Conservation (phyloP, 768 basidiomycete genomes). For the Russula sp. region DNA sequence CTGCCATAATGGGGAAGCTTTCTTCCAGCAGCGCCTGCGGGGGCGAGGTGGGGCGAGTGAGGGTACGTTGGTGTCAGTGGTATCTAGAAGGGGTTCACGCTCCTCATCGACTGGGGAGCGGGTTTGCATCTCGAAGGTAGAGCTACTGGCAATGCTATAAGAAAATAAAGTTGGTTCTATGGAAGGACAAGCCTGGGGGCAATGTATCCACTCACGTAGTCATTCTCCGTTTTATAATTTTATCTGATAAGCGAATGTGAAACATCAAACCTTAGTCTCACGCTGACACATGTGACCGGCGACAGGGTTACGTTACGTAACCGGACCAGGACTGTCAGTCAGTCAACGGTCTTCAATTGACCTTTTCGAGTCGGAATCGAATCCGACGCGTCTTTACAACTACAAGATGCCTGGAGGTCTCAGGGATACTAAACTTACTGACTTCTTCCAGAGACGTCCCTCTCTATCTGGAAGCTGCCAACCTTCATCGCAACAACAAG, state of each 20-base stretch:
- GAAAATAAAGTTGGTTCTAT: background rate
- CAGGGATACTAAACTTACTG: slow-evolving; percentile 17
- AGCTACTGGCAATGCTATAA: background rate
- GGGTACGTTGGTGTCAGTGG: background rate
- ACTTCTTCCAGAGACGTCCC: slow-evolving; percentile 14
- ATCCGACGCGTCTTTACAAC: slow-evolving; percentile 4
- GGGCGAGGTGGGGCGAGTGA: background rate
- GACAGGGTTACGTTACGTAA: no score
- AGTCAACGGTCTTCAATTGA: no score
- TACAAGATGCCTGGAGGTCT: slow-evolving; percentile 1
- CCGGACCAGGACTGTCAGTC: no score
- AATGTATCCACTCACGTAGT: background rate
- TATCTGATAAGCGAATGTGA: background rate
- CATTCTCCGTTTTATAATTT: background rate
- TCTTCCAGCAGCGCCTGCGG: slow-evolving; percentile 5
- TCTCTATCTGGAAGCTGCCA: background rate
- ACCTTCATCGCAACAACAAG: background rate
- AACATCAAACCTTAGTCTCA: no score
- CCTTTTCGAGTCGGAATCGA: background rate
- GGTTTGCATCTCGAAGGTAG: background rate
- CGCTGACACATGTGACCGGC: no score
- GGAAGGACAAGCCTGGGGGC: background rate
- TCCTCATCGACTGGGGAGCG: background rate
- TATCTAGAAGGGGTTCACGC: slow-evolving; percentile 18
- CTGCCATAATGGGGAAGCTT: slow-evolving; percentile 16